Evolutionary conservation across 177 flowering plant species (phyloP).

Genomic region (Tripterygium wilfordii): DNA sequence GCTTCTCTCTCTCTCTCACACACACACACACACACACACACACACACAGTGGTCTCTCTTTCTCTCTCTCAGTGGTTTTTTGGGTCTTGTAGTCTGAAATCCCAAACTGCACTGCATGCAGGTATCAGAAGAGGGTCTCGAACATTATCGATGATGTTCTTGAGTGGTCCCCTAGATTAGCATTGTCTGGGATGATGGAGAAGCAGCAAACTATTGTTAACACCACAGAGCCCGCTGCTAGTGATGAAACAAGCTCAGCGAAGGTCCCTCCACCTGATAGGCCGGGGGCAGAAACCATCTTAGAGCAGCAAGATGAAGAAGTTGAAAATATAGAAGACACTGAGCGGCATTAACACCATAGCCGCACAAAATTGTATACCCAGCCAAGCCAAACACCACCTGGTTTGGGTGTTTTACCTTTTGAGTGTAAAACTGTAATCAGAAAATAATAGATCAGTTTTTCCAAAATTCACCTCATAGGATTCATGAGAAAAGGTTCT

Average conservation of each 20-base stretch:
- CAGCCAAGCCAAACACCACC: no score
- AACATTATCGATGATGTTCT: conserved; percentile 97
- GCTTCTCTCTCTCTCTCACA: no score
- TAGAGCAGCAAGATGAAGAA: conserved; percentile 28
- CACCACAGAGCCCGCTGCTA: conserved; percentile 49
- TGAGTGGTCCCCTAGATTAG: conserved; percentile 90
- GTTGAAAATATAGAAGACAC: conserved; percentile 20
- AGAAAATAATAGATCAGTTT: no score
- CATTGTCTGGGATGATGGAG: conserved; percentile 95
- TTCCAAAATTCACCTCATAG: no score
- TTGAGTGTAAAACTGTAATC: no score
- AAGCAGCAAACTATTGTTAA: conserved; percentile 51
- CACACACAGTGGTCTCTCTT: no score
- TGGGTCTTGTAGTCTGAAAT: no score
- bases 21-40: no score
- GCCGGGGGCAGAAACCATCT: conserved; percentile 18
- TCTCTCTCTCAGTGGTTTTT: no score
- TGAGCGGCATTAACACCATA: conserved; percentile 18
- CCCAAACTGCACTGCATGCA: conserved; percentile 23
- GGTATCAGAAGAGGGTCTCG: conserved; percentile 93
- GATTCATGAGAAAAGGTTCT: no score
- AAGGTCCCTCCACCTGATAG: conserved; percentile 19
- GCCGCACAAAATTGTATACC: conserved; percentile 15
- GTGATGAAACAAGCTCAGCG: conserved; percentile 22
- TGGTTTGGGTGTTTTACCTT: no score